Base-by-base conservation (phyloP, 805 yeast species). In the Ogataea zsoltii region DNA sequence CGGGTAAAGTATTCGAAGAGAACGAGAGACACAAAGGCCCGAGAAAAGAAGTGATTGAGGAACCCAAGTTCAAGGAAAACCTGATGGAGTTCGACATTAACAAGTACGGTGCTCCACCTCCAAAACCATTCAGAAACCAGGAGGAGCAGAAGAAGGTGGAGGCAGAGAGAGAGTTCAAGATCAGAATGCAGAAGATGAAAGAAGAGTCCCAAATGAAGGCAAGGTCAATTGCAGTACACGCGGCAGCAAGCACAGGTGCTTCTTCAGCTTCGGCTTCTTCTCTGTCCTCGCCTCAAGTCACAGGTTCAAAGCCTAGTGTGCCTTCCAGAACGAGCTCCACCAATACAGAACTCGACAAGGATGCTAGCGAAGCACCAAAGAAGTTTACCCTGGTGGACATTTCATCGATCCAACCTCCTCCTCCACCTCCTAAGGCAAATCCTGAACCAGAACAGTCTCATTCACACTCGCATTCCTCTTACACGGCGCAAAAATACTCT, bases 101-200 rank as follows among this genome's bases (percentile, higher is more conserved):
- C 28, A 66, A 64, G 26, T 63, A 65, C 47, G 79, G 73, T 1
- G 74, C 79, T 2, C 79, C 79, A 7, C 77, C 77, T 2, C 80
- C 80, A 3, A 65, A 59, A 44, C 69, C 71, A 3, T 56, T 50
- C 40, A 52, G 58, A 33, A 53, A 50, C 12, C 47, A 46, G 15
- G 62, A 56, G 2, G 68, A 65, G 34, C 45, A 45, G 26, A 37
- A 46, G 14, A 57, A 54, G n/a, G 33, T 45, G 4, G 58, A 57
- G 33, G 53, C 48, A 36, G 58, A 62, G 9, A 50, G 48, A 30
- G 62, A 56, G 7, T 54, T 55, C 30, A 57, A 56, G 40, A 21
- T 30, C 1, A 48, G 69, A 42, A 46, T 63, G 47, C 57, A 54
- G 28, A 50, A 52, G 33, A 56, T 63, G 47, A 60, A 53, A 39